Percentiles rank a stretch among this genome's conserved stretches.
These are phyloP conservation scores for Apiotrichum gamsii DNA, from an alignment of 1,284 basidiomycete species.

Conservation along the genomic window DNA sequence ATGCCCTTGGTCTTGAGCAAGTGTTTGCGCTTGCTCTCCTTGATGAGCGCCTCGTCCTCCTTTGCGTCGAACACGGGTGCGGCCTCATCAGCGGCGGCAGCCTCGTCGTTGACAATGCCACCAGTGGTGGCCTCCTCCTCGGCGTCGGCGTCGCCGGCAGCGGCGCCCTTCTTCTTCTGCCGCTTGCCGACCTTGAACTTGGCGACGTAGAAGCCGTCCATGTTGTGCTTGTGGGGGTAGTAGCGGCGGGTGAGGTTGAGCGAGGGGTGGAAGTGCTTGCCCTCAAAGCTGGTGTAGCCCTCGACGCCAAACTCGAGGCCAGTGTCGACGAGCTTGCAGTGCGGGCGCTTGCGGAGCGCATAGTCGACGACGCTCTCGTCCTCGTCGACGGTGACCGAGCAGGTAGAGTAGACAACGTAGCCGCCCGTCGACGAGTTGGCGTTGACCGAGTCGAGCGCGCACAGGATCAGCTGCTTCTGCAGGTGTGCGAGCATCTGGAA, in stretches of 20 bases:
- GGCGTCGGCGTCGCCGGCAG: constrained; percentile 44
- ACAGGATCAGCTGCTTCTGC: constrained; percentile 97
- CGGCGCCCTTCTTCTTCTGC: constrained; percentile 52
- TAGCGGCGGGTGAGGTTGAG: constrained; percentile 72
- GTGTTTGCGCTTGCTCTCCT: constrained; percentile 47
- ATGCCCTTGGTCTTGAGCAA: constrained; percentile 50
- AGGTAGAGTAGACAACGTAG: constrained; percentile 96
- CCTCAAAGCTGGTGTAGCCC: constrained; percentile 83
- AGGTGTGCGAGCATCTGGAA: constrained; percentile 91
- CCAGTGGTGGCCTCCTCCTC: constrained; percentile 30
- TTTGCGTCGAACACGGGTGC: constrained; percentile 41
- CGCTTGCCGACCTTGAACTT: constrained; percentile 91
- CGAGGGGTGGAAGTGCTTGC: constrained; percentile 76
- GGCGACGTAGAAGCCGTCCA: constrained; percentile 99
- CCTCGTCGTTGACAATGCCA: constrained; percentile 14
- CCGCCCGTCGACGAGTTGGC: constrained; percentile 86
- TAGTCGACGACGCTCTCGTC: constrained; percentile 98
- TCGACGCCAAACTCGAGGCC: constrained; percentile 89
- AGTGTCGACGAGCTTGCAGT: constrained; percentile 87
- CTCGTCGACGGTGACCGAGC: constrained; percentile 96
- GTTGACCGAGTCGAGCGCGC: constrained; percentile 93
- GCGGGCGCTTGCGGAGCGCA: constrained; percentile 92
- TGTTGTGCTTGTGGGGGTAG: constrained; percentile 49
- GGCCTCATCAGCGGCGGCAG: constrained; percentile 10
- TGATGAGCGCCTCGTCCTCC: constrained; percentile 45